A percentile compares a stretch with the other conserved stretches of the same genome.
Conservation (phyloP, 2,329 filamentous ascomycete species). For the Sarocladium brachiariae region DNA sequence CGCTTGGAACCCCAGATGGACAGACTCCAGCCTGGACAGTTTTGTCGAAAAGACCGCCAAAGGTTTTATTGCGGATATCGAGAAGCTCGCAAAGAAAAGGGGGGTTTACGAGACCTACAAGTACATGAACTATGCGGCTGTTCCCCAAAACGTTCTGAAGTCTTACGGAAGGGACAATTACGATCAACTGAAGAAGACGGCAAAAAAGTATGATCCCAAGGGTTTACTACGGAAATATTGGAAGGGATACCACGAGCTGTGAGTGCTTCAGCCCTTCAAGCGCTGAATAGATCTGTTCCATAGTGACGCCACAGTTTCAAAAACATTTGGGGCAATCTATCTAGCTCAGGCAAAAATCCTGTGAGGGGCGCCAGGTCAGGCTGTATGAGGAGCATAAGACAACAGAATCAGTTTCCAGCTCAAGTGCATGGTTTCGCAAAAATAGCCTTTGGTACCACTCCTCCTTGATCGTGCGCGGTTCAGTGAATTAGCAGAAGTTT, state of each 20-base stretch:
- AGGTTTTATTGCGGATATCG: constrained; percentile 11
- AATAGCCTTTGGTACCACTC: too few relatives aligned
- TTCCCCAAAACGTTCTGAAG: constrained; percentile 30
- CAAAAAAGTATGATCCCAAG: constrained; percentile 26
- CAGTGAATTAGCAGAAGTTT: too few relatives aligned
- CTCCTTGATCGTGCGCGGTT: too few relatives aligned
- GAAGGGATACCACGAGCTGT: constrained; percentile 24
- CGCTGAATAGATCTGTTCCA: too few relatives aligned
- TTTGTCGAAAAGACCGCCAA: constrained; percentile 15
- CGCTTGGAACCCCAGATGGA: constrained; percentile 18
- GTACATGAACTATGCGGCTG: constrained; percentile 38
- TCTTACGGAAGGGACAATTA: constrained; percentile 33
- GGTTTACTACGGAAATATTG: constrained; percentile 26
- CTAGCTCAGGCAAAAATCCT: too few relatives aligned
- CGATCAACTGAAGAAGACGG: constrained; percentile 20
- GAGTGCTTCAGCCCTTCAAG: too few relatives aligned
- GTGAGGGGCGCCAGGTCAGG: too few relatives aligned
- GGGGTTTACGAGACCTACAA: constrained; percentile 15
- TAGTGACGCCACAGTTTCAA: too few relatives aligned
- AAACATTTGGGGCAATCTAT: too few relatives aligned
- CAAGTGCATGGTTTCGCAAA: too few relatives aligned
- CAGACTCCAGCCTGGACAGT: constrained; percentile 13
- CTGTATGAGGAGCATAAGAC: too few relatives aligned
- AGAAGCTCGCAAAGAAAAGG: constrained; percentile 12
- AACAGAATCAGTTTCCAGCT: too few relatives aligned